Percentiles rank a stretch among this genome's conserved stretches.
phyloP scores from a whole-genome alignment of 2,329 filamentous ascomycete species.

The Pyricularia pennisetigena region DNA sequence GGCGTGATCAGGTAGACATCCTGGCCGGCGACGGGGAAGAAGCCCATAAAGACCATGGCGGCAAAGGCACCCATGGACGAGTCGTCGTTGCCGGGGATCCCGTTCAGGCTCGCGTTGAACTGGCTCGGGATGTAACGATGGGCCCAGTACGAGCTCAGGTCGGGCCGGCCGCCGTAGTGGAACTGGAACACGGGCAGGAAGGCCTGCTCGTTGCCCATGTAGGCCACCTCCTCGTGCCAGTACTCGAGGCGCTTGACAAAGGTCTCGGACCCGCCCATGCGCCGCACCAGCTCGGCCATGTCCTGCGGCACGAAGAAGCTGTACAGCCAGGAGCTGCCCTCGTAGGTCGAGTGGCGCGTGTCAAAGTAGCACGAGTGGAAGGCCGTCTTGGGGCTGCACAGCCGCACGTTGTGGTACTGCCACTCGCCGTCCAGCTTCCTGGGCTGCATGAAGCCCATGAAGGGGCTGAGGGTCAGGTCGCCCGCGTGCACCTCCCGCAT shows the following conservation, averaged over 20 bases:
- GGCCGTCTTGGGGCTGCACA: slow-evolving; percentile 47
- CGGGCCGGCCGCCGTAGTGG: slow-evolving; percentile 59
- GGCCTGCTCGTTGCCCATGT: slow-evolving; percentile 53
- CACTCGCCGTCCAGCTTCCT: slow-evolving; percentile 58
- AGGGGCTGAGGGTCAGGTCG: slow-evolving; percentile 51
- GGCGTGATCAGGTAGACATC: slow-evolving; percentile 61
- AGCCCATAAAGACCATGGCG: slow-evolving; percentile 57
- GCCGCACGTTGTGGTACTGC: slow-evolving; percentile 58
- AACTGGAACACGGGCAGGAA: slow-evolving; percentile 59
- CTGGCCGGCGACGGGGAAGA: slow-evolving; percentile 60
- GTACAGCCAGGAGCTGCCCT: slow-evolving; percentile 65
- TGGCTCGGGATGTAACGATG: slow-evolving; percentile 57
- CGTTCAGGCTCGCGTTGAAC: slow-evolving; percentile 48
- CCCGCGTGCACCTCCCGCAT: slow-evolving; percentile 17
- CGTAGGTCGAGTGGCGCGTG: slow-evolving; percentile 59
- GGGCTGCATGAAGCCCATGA: slow-evolving; percentile 62
- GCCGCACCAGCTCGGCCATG: slow-evolving; percentile 40
- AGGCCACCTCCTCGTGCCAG: slow-evolving; percentile 55
- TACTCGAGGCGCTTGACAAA: slow-evolving; percentile 55
- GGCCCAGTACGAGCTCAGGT: slow-evolving; percentile 37
- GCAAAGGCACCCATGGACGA: slow-evolving; percentile 61
- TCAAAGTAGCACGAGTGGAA: slow-evolving; percentile 37
- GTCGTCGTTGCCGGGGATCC: slow-evolving; percentile 63
- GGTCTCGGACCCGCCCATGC: slow-evolving; percentile 46
- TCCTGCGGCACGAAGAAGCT: slow-evolving; percentile 53